Evolutionary conservation across 2,329 filamentous ascomycete species (phyloP), one percentile per base, ranked within the genome.

Genomic region (Pseudogymnoascus sp.): DNA sequence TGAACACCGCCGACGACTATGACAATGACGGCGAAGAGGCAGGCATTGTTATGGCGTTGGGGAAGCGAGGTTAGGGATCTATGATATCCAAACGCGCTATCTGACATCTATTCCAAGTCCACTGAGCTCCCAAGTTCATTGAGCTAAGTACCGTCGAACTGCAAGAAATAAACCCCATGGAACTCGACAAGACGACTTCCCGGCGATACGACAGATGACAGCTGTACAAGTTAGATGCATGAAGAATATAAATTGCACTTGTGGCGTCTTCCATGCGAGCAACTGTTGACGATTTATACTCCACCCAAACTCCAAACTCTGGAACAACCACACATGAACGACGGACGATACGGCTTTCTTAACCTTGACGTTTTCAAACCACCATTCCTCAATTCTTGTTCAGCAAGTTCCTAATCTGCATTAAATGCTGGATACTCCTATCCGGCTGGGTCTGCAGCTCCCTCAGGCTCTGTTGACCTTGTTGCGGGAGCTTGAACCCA

Each of bases 371-470:
- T 24, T 33, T 40, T 60, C 29, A 60, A 60, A 21, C 24, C 35
- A 6, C 37, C 37, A 59, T 63, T 26, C 56, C 61, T 70, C 53
- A 71, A 59, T 67, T 66, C 11, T 60, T 62, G 63, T 73, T 73
- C 19, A 72, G 66, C 62, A 74, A 60, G 64, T 72, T 74, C 6
- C 67, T 67, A 60, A 74, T 73, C 47, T 71, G 67, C 70, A 74
- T 72, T 6, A 73, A 68, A 47, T 67, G 67, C 50, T 68, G 68
- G 6, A 68, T 69, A 16, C 68, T 69, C 31, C 61, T 67, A 56
- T 71, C 69, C 59, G 72, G 69, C 3, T 66, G 64, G 6, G 67
- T 42, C n/a, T 38, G 47, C 13, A 60, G 53, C 14, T 61, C 62
- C 10, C 47, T 60, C 4, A 61, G 33, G 38, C 59, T 61, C 33